Conservation (phyloP, 2,329 filamentous ascomycete genomes). For the Apiospora arundinis region DNA sequence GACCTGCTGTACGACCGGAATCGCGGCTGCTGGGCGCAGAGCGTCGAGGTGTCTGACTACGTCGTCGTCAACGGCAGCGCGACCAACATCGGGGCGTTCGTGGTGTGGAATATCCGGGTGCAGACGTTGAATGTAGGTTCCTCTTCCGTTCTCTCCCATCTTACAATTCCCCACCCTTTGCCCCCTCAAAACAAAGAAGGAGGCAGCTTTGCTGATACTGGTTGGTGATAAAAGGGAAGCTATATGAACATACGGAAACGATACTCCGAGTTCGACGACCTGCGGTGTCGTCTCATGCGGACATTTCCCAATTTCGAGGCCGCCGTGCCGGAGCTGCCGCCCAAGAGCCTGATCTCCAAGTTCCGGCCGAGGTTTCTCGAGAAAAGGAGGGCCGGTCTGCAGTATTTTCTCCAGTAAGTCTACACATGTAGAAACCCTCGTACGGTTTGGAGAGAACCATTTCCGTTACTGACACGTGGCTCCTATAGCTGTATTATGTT, state of each 20-base stretch:
- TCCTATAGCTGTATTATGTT: conserved; percentile 80
- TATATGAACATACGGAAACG: conserved; percentile 71
- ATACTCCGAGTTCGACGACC: conserved; percentile 92
- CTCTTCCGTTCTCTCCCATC: neutral
- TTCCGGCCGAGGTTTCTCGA: conserved; percentile 88
- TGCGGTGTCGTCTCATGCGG: conserved; percentile 74
- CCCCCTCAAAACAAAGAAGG: conserved; percentile 29
- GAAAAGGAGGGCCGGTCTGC: conserved; percentile 78
- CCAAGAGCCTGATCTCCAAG: conserved; percentile 88
- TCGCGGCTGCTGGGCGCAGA: conserved; percentile 67
- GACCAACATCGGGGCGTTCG: conserved; percentile 80
- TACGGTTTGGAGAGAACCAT: neutral
- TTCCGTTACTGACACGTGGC: conserved; percentile 28
- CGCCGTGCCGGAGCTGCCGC: conserved; percentile 88
- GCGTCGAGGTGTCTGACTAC: conserved; percentile 64
- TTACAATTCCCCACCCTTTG: neutral
- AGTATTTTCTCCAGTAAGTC: conserved; percentile 91
- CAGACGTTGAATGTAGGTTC: conserved; percentile 78
- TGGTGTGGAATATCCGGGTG: conserved; percentile 91
- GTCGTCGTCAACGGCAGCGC: conserved; percentile 63
- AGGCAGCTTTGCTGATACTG: neutral
- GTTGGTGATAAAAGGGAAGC: conserved; percentile 53
- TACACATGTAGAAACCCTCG: conserved; percentile 28
- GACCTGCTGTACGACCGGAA: conserved; percentile 48
- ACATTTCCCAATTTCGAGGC: conserved; percentile 85